A percentile compares a stretch with the other conserved stretches of the same genome.
phyloP scores from a whole-genome alignment of 2,329 filamentous ascomycete species.

The Microsporum canis region DNA sequence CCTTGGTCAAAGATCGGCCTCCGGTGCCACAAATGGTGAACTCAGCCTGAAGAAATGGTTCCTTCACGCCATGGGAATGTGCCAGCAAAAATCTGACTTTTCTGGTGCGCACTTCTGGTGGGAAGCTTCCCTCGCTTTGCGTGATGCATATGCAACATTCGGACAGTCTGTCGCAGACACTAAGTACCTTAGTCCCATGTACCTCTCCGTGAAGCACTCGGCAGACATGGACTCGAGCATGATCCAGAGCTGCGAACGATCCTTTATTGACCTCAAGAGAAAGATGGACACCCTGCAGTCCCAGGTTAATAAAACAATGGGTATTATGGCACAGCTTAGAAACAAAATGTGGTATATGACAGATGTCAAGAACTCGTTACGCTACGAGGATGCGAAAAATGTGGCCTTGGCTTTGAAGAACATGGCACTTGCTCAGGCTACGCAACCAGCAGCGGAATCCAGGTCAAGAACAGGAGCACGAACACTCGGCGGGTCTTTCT shows the following conservation, averaged over 20 bases:
- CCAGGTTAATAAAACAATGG: constrained; percentile 63
- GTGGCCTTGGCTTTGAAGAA: constrained; percentile 80
- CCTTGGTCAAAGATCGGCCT: constrained; percentile 7
- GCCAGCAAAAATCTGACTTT: constrained; percentile 68
- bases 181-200: constrained; percentile 63
- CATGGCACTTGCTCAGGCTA: constrained; percentile 54
- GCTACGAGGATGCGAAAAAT: constrained; percentile 76
- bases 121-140: constrained; percentile 66
- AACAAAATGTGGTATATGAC: constrained; percentile 99
- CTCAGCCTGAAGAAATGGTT: constrained; percentile 27
- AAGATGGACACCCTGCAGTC: constrained; percentile 67
- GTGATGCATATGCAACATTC: constrained; percentile 47
- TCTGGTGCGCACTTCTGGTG: constrained; percentile 76
- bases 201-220: constrained; percentile 39
- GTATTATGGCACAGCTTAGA: constrained; percentile 60
- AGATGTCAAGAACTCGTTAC: constrained; percentile 79
- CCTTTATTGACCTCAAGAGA: constrained; percentile 67
- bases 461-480: constrained; percentile 36
- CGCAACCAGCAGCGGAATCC: constrained; percentile 22
- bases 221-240: constrained; percentile 24
- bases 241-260: constrained; percentile 29
- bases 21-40: background rate
- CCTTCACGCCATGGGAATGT: constrained; percentile 63
- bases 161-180: constrained; percentile 49
- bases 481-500: constrained; percentile 45